Percentiles rank a stretch among this genome's conserved stretches.
phyloP scores from a whole-genome alignment of 345 rosid genomes.

The Moringa oleifera region DNA sequence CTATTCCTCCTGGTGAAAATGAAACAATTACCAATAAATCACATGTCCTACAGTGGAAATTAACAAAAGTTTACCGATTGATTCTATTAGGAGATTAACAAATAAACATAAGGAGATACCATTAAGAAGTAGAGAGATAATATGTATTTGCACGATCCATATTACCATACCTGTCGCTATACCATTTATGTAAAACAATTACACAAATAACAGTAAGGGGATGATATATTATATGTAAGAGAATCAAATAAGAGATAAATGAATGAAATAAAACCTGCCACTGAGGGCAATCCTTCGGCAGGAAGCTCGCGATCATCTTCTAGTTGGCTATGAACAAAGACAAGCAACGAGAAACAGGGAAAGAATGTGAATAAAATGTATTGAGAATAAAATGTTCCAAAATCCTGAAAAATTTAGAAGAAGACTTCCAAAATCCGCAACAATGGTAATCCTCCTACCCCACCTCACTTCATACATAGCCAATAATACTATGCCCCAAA shows the following conservation, averaged over 20 bases:
- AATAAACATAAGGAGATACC: background rate
- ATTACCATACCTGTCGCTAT: too few species aligned
- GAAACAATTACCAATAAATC: background rate
- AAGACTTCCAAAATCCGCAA: background rate
- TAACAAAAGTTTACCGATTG: background rate
- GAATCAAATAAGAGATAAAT: constrained; percentile 4
- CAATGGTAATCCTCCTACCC: background rate
- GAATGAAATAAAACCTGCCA: constrained; percentile 54
- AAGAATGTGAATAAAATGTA: too few species aligned
- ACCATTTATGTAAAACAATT: too few species aligned
- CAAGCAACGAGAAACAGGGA: constrained; percentile 30
- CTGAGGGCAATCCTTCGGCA: constrained; percentile 39
- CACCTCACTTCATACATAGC: background rate
- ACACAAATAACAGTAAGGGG: too few species aligned
- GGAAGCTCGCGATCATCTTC: constrained; percentile 49
- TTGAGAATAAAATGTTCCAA: background rate
- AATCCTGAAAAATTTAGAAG: background rate
- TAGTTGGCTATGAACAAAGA: constrained; percentile 51
- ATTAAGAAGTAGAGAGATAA: background rate
- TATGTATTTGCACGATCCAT: too few species aligned
- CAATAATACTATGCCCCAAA: too few species aligned
- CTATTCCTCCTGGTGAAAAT: constrained; percentile 63
- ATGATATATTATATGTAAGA: too few species aligned
- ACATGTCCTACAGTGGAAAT: constrained; percentile 9
- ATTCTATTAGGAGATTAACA: background rate